These are phyloP conservation scores for Colletotrichum sp. DNA, from an alignment of 2,329 filamentous ascomycete species.

Conservation along the genomic window DNA sequence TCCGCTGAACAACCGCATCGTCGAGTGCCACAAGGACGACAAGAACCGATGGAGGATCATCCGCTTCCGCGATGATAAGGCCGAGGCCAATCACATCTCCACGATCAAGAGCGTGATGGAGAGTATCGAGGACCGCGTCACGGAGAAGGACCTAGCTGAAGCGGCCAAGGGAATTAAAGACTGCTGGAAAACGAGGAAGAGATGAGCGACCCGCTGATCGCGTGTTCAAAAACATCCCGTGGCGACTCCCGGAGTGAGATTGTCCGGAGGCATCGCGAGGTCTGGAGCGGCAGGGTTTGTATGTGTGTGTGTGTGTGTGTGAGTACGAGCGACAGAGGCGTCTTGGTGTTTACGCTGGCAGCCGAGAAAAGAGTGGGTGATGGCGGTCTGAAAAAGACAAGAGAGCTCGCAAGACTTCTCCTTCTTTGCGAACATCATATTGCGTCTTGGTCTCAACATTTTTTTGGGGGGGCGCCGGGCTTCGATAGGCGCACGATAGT, in stretches of 20 bases:
- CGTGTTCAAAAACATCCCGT: background rate
- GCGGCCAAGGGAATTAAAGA: constrained; percentile 75
- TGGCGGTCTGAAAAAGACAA: background rate
- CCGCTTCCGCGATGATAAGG: constrained; percentile 91
- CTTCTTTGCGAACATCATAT: background rate
- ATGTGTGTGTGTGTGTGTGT: background rate
- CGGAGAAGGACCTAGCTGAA: constrained; percentile 78
- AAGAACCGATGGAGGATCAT: constrained; percentile 83
- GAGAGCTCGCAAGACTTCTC: background rate
- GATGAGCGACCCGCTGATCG: background rate
- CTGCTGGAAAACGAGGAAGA: constrained; percentile 73
- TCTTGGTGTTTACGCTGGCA: background rate
- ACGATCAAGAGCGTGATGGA: constrained; percentile 87
- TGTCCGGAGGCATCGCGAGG: too few species aligned
- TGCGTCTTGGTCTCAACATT: background rate
- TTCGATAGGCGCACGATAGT: background rate
- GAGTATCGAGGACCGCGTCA: constrained; percentile 87
- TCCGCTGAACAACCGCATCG: constrained; percentile 83
- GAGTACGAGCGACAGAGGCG: background rate
- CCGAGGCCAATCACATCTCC: constrained; percentile 84
- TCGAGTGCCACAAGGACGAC: constrained; percentile 87
- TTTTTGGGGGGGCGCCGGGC: background rate
- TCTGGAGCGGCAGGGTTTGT: background rate
- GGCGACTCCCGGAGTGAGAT: background rate
- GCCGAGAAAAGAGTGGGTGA: background rate